phyloP scores from a whole-genome alignment of 257 asterid genomes.

The Anisodus acutangulus region DNA sequence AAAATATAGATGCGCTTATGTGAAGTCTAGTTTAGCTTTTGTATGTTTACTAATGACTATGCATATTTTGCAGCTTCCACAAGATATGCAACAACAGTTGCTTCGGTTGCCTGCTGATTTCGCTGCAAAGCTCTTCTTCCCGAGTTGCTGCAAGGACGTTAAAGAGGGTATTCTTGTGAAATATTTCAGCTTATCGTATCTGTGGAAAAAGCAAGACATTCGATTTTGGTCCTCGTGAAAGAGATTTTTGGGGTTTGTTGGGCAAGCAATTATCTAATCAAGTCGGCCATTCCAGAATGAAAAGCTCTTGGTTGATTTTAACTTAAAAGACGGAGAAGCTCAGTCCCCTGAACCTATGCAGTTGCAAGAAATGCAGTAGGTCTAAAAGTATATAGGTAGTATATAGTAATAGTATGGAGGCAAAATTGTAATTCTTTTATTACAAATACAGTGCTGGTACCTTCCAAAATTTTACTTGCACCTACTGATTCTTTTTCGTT shows the following conservation, averaged over 20 bases:
- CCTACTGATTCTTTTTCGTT: not conserved
- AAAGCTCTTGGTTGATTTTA: not conserved
- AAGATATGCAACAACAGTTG: conserved; percentile 63
- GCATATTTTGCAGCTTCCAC: conserved; percentile 72
- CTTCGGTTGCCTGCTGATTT: conserved; percentile 71
- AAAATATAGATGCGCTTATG: not conserved
- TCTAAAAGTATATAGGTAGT: not conserved
- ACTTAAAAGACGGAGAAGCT: conserved; percentile 9
- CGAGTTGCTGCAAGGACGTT: conserved; percentile 80
- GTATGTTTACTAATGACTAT: not conserved
- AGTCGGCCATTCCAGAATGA: not conserved
- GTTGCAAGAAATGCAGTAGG: not conserved
- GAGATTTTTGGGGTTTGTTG: not conserved
- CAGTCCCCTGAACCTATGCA: not conserved
- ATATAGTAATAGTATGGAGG: not conserved
- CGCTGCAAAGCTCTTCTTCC: conserved; percentile 64
- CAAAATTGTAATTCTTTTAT: not conserved
- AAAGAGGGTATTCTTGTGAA: conserved; percentile 62
- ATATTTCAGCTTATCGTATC: not conserved
- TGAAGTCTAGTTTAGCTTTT: not conserved
- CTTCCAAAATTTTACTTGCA: not conserved
- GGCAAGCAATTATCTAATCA: not conserved
- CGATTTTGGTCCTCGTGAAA: not conserved
- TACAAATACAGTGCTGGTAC: not conserved
- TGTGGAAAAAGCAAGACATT: not conserved